Evolutionary conservation across 2,329 filamentous ascomycete species (phyloP).

Genomic region (Ilyonectria sp.): DNA sequence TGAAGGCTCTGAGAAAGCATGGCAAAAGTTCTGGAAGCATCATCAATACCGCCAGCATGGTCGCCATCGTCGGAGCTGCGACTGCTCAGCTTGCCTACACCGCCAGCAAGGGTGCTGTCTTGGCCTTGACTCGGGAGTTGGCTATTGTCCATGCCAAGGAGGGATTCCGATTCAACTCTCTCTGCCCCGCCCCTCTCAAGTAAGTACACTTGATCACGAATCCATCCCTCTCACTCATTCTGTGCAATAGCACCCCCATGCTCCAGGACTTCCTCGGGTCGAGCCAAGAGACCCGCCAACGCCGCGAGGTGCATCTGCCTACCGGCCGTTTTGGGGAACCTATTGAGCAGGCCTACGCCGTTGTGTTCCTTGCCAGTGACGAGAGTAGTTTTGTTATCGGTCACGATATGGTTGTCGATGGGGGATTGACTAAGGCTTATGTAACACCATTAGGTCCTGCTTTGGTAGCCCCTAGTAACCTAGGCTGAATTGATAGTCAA

Average conservation of each 20-base stretch:
- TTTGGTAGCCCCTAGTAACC: neutral
- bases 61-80: constrained; percentile 80
- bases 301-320: constrained; percentile 84
- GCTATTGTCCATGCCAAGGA: constrained; percentile 10
- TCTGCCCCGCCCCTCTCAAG: constrained; percentile 83
- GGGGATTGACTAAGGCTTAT: constrained; percentile 71
- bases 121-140: constrained; percentile 5
- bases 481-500: neutral
- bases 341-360: constrained; percentile 82
- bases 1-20: constrained; percentile 83
- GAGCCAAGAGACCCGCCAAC: constrained; percentile 71
- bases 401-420: constrained; percentile 79
- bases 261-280: constrained; percentile 84
- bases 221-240: too few relatives aligned
- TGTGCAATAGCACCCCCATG: constrained; percentile 71
- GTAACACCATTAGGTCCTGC: constrained; percentile 46
- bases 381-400: constrained; percentile 83
- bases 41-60: constrained; percentile 82
- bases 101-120: constrained; percentile 81
- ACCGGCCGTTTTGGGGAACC: constrained; percentile 83
- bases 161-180: constrained; percentile 70
- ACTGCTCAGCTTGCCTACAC: constrained; percentile 84
- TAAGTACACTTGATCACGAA: constrained; percentile 50
- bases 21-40: constrained; percentile 80
- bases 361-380: constrained; percentile 81